phyloP scores from a whole-genome alignment of 1,284 basidiomycete species.

The Marasmius fiardii region DNA sequence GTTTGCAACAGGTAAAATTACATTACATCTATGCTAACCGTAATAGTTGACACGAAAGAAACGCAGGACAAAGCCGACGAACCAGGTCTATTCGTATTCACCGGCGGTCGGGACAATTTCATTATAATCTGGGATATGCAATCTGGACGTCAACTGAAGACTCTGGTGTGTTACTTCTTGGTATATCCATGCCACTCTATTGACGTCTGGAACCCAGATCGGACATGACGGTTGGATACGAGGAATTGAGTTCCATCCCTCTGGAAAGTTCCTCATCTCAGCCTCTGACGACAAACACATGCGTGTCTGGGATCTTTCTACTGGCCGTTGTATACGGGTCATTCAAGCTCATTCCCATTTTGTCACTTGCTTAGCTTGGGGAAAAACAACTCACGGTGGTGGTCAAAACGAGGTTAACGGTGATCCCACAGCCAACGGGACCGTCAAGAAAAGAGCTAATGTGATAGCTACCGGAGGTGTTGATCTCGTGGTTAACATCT shows the following conservation, averaged over 20 bases:
- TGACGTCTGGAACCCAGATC: not conserved
- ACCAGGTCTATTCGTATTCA: conserved; percentile 65
- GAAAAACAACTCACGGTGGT: not conserved
- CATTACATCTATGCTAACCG: too few species aligned
- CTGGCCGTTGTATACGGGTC: not conserved
- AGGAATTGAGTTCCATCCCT: not conserved
- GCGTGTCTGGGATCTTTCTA: not conserved
- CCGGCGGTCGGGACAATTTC: conserved; percentile 85
- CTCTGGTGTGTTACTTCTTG: not conserved
- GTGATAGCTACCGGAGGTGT: too few species aligned
- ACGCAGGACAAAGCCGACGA: conserved; percentile 39
- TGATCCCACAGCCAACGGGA: too few species aligned
- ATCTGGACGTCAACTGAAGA: conserved; percentile 52
- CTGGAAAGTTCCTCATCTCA: not conserved
- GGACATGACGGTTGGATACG: not conserved
- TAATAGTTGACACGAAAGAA: conserved; percentile 38
- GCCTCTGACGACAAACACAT: conserved; percentile 1
- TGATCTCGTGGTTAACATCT: too few species aligned
- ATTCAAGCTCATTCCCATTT: not conserved
- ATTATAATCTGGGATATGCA: conserved; percentile 86
- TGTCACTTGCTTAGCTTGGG: not conserved
- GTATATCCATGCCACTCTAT: not conserved
- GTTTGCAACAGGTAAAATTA: conserved; percentile 53
- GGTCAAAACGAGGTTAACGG: not conserved
- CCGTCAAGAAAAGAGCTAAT: too few species aligned